These are phyloP conservation scores for Globisporangium heterothallicum DNA, from an alignment of 352 stramenopile species.

Conservation along the genomic window DNA sequence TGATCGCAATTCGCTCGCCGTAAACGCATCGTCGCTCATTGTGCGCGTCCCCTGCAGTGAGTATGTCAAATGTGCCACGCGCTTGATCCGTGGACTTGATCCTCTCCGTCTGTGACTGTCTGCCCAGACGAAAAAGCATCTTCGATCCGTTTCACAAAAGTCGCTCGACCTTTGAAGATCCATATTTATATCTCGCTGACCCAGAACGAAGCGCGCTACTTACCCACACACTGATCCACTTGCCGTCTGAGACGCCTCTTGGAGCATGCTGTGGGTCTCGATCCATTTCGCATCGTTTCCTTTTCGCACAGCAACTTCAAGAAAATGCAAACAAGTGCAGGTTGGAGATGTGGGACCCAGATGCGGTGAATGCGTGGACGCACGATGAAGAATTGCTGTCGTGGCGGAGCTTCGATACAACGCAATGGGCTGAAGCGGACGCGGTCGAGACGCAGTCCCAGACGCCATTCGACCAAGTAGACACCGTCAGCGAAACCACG, in stretches of 20 bases:
- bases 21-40: conserved; percentile 59
- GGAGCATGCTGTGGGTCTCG: not conserved
- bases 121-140: not conserved
- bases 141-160: conserved; percentile 1
- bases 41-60: not conserved
- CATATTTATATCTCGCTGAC: not conserved
- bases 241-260: not conserved
- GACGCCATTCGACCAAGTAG: not conserved
- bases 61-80: not conserved
- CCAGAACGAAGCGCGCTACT: not conserved
- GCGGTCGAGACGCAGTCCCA: not conserved
- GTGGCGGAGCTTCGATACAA: conserved; percentile 33
- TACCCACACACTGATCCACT: not conserved
- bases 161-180: not conserved
- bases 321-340: not conserved
- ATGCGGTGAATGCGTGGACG: conserved; percentile 5
- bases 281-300: not conserved
- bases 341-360: conserved; percentile 11
- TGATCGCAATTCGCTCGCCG: conserved; percentile 57
- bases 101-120: not conserved
- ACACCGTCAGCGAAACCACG: conserved; percentile 11
- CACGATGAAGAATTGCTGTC: conserved; percentile 33
- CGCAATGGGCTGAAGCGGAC: conserved; percentile 7
- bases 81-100: no score
- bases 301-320: not conserved